Conservation (phyloP, 2,329 filamentous ascomycete species). For the Verticillium longisporum region DNA sequence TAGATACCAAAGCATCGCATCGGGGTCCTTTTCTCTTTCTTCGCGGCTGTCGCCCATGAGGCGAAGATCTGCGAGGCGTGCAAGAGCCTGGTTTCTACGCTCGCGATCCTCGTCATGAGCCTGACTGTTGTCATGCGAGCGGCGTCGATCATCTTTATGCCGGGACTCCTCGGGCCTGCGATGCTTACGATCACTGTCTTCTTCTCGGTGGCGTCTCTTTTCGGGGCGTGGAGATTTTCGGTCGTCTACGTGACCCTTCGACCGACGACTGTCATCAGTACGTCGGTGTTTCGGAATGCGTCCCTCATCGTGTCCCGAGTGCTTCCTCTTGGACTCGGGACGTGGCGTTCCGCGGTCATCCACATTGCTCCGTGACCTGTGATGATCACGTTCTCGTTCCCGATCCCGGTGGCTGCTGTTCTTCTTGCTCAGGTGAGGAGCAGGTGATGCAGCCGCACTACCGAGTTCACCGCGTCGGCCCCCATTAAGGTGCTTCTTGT, state of each 20-base stretch:
- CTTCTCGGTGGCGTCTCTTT: constrained; percentile 20
- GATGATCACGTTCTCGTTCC: constrained; percentile 43
- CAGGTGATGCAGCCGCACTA: constrained; percentile 66
- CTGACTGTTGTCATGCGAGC: constrained; percentile 11
- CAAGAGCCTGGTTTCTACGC: constrained; percentile 31
- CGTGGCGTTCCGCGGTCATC: constrained; percentile 45
- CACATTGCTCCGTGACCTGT: constrained; percentile 41
- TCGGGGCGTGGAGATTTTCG: constrained; percentile 23
- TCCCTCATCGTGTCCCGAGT: constrained; percentile 40
- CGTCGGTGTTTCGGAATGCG: constrained; percentile 36
- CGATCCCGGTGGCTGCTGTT: constrained; percentile 37
- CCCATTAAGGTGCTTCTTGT: constrained; percentile 67
- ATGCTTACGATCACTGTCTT: constrained; percentile 20
- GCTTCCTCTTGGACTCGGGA: constrained; percentile 55
- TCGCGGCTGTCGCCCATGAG: constrained; percentile 43
- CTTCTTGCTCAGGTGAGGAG: constrained; percentile 46
- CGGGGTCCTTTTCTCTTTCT: constrained; percentile 36
- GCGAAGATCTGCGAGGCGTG: constrained; percentile 34
- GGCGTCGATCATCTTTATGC: constrained; percentile 22
- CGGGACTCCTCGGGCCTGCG: constrained; percentile 26
- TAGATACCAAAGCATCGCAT: constrained; percentile 40
- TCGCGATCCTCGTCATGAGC: constrained; percentile 17
- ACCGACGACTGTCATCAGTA: constrained; percentile 30
- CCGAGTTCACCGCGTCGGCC: constrained; percentile 52
- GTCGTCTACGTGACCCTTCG: constrained; percentile 28